Base-by-base conservation (phyloP, 148 eudicot genomes). In the Rheum nobile region DNA sequence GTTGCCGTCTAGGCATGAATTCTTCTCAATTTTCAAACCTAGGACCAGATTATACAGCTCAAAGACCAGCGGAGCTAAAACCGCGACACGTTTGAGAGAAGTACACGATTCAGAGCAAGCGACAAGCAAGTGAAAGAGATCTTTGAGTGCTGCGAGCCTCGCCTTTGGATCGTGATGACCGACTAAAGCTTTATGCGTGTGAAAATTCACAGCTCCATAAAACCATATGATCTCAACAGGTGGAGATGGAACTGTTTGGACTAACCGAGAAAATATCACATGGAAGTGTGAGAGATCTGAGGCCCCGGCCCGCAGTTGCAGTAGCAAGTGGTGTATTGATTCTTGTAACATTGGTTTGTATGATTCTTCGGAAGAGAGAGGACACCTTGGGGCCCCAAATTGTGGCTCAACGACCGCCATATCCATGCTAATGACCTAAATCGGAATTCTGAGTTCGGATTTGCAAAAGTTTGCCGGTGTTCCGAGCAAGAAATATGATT, bases 161-260 rank as follows among this genome's bases (percentile, higher is more conserved):
- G 67, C 80, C 26, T 65, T 31, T 38, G 67, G 77, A 48, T 76
- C 80, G 71, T 79, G 43, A 39, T 47, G 73, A 19, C 37, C 52
- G 54, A 44, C 77, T 11, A 65, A 10, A 34, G 65, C 77, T 80
- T 72, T 80, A 61, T 69, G 78, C 48, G 79, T 43, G 29, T 86
- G 91, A 69, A 82, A 87, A 55, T 85, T 85, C 50, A 89, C 85
- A 28, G 98, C 98, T 19, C 91, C 77, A 74, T 93, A 86, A 71
- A 93, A 93, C 98, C 96, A 93, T 46, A 83, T 83, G 61, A 93
- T 67, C 74, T 90, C 96, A 46, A 93, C 82, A 4, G 98, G 93
- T 17, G 98, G 98, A 24, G 90, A 91, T 31, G 81, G 76, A 84
- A 87, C 85, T 4, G 87, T 77, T 71, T 87, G 93, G 31, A 93